phyloP scores from a whole-genome alignment of 2,329 filamentous ascomycete genomes.

The Paecilomyces sp. region DNA sequence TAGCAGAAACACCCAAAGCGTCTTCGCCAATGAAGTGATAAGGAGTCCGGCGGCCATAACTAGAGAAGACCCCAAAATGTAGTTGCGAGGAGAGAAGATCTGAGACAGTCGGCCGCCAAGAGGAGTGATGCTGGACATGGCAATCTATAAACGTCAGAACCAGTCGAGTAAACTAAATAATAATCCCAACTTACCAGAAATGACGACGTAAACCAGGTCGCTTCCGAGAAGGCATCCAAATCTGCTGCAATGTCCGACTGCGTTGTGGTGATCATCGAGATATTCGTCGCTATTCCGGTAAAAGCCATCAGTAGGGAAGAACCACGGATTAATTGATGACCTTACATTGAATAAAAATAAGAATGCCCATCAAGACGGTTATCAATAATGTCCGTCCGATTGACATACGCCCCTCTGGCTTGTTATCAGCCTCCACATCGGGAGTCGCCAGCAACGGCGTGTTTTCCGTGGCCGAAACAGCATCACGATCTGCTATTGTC shows the following conservation, averaged over 20 bases:
- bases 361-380: conserved; percentile 15
- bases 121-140: conserved; percentile 54
- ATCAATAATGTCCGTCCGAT: conserved; percentile 9
- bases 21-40: conserved; percentile 55
- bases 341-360: conserved; percentile 19
- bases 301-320: neutral
- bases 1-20: conserved; percentile 57
- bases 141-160: conserved; percentile 43
- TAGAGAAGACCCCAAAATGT: conserved; percentile 56
- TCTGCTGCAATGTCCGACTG: conserved; percentile 71
- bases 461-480: neutral
- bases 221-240: conserved; percentile 63
- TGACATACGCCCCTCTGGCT: neutral
- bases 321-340: neutral
- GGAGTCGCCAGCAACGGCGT: neutral
- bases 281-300: conserved; percentile 51
- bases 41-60: conserved; percentile 56
- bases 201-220: conserved; percentile 73
- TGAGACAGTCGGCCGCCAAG: conserved; percentile 64
- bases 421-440: neutral
- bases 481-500: neutral
- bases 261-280: conserved; percentile 73
- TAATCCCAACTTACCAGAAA: conserved; percentile 51
- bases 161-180: neutral
- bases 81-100: conserved; percentile 63